These are phyloP conservation scores for Colletotrichum tabaci DNA, from an alignment of 2,329 filamentous ascomycete genomes.

Conservation along the genomic window DNA sequence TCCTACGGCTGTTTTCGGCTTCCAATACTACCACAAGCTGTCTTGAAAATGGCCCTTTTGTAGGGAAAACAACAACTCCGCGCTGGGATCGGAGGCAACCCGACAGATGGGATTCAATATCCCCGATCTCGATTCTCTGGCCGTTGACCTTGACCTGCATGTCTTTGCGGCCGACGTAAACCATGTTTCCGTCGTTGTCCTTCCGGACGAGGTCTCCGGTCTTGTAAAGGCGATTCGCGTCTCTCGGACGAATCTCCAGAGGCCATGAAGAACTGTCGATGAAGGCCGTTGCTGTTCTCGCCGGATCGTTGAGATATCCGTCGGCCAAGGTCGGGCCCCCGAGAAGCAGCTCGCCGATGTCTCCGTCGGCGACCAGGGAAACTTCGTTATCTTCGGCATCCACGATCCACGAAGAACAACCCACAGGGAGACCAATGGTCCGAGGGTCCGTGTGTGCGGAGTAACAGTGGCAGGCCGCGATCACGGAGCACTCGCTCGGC, in stretches of 20 bases:
- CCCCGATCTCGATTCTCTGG: slow-evolving; percentile 46
- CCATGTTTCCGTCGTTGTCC: slow-evolving; percentile 35
- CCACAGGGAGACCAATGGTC: slow-evolving; percentile 43
- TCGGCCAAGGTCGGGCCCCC: slow-evolving; percentile 62
- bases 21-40: slow-evolving; percentile 26
- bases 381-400: slow-evolving; percentile 48
- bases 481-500: slow-evolving; percentile 58
- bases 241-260: slow-evolving; percentile 37
- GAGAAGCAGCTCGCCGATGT: slow-evolving; percentile 55
- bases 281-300: slow-evolving; percentile 62
- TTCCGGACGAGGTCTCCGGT: slow-evolving; percentile 59
- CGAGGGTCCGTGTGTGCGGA: background rate
- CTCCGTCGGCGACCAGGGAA: slow-evolving; percentile 49
- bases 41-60: background rate
- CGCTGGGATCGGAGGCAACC: background rate
- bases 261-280: slow-evolving; percentile 58
- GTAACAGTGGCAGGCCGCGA: slow-evolving; percentile 56
- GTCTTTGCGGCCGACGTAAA: slow-evolving; percentile 44
- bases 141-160: slow-evolving; percentile 46
- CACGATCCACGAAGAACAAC: slow-evolving; percentile 51
- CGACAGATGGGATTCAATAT: slow-evolving; percentile 41
- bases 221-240: slow-evolving; percentile 53
- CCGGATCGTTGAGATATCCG: slow-evolving; percentile 63
- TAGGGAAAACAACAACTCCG: slow-evolving; percentile 18
- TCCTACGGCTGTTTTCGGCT: background rate